Evolutionary conservation across 2,329 filamentous ascomycete genomes (phyloP).

Genomic region (Chaetomium globosum): DNA sequence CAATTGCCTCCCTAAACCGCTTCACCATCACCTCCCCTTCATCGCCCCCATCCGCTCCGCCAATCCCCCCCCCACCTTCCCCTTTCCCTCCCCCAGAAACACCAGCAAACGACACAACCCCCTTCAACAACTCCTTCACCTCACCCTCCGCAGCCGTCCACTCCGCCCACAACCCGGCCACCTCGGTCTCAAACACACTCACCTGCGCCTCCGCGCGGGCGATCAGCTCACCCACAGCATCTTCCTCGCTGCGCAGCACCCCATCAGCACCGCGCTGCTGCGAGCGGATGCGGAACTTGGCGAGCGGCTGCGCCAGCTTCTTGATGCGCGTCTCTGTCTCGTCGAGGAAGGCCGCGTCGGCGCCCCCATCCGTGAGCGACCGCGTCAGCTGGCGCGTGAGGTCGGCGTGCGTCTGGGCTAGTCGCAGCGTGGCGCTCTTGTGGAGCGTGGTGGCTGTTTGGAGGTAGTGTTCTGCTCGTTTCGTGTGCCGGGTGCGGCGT

Average conservation of each 20-base stretch:
- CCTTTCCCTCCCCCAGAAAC: background rate
- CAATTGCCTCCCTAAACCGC: slow-evolving; percentile 23
- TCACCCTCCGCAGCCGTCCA: slow-evolving; percentile 29
- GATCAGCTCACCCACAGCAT: slow-evolving; percentile 25
- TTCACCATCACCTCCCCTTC: slow-evolving; percentile 21
- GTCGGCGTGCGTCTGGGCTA: slow-evolving; percentile 25
- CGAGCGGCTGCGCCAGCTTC: slow-evolving; percentile 25
- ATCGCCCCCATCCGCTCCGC: background rate
- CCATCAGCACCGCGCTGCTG: slow-evolving; percentile 20
- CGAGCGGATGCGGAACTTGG: slow-evolving; percentile 26
- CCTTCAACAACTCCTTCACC: slow-evolving; percentile 22
- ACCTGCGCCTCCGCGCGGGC: slow-evolving; percentile 18
- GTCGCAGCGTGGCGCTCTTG: slow-evolving; percentile 21
- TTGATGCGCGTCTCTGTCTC: slow-evolving; percentile 18
- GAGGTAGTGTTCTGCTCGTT: slow-evolving; percentile 30
- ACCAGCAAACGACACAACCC: background rate
- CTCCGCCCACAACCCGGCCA: slow-evolving; percentile 30
- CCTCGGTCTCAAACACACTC: slow-evolving; percentile 22
- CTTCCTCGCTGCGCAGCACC: background rate
- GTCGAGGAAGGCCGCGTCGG: slow-evolving; percentile 26
- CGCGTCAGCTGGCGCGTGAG: slow-evolving; percentile 16
- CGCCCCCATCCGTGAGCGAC: background rate
- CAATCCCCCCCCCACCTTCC: background rate
- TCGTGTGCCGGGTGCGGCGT: background rate
- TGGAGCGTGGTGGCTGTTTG: slow-evolving; percentile 27